phyloP scores from a whole-genome alignment of 768 basidiomycete genomes.

The Mycena maculata region DNA sequence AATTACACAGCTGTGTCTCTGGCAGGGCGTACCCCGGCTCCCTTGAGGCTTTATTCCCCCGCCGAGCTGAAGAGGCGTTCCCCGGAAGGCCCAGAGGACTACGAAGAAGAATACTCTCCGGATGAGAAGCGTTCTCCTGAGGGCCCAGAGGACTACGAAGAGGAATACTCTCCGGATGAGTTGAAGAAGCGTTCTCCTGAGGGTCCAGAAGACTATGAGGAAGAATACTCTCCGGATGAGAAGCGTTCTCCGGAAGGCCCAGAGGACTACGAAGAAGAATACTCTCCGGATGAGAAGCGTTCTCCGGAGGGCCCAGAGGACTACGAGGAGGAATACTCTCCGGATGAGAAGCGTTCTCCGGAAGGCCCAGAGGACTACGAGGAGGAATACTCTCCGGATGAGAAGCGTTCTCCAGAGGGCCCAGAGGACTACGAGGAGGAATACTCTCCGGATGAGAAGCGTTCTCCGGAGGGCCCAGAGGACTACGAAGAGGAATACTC shows the following conservation, averaged over 20 bases:
- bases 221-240: conserved; percentile 15
- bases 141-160: background rate
- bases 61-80: background rate
- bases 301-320: background rate
- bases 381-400: conserved; percentile 21
- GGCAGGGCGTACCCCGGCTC: background rate
- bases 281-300: conserved; percentile 18
- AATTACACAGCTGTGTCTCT: background rate
- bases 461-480: background rate
- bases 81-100: background rate
- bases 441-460: conserved; percentile 8
- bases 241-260: background rate
- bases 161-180: conserved; percentile 10
- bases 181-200: background rate
- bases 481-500: conserved; percentile 1
- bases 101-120: conserved; percentile 3
- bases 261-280: conserved; percentile 16
- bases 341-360: conserved; percentile 7
- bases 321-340: conserved; percentile 21
- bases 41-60: conserved; percentile 13
- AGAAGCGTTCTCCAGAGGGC: background rate
- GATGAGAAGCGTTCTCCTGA: conserved; percentile 2
- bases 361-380: conserved; percentile 14
- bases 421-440: conserved; percentile 13
- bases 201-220: conserved; percentile 7